Percentiles rank a stretch among this genome's conserved stretches.
Conservation (phyloP, 306 rosid genomes). For the Coriaria nepalensis region DNA sequence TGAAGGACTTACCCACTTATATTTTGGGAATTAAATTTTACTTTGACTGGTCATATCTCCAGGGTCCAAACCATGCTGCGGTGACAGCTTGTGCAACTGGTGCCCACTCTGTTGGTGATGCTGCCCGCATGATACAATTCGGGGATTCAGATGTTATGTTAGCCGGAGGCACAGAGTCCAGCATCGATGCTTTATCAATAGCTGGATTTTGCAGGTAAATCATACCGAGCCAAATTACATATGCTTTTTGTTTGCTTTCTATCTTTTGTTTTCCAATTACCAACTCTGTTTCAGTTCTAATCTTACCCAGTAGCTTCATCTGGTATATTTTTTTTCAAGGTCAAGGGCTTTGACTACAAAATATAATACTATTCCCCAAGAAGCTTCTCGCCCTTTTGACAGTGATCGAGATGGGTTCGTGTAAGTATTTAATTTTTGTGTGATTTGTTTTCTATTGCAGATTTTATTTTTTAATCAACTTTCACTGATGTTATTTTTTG, state of each 20-base stretch:
- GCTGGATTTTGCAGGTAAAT: constrained; percentile 79
- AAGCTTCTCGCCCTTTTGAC: constrained; percentile 84
- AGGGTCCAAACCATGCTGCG: constrained; percentile 94
- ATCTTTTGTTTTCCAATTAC: too few relatives aligned
- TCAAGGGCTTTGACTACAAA: constrained; percentile 71
- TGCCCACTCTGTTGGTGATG: constrained; percentile 91
- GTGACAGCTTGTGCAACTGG: constrained; percentile 98
- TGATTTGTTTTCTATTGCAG: not conserved
- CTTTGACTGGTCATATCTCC: not conserved
- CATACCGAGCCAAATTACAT: too few relatives aligned
- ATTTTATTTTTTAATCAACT: constrained; percentile 9
- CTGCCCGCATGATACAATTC: constrained; percentile 90
- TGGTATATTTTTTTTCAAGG: constrained; percentile 39
- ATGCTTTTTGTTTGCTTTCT: too few relatives aligned
- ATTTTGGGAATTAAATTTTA: not conserved
- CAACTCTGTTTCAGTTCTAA: too few relatives aligned
- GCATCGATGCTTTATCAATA: constrained; percentile 90
- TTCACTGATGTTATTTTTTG: constrained; percentile 16
- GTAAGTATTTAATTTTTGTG: constrained; percentile 34
- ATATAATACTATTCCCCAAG: constrained; percentile 67
- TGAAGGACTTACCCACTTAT: not conserved
- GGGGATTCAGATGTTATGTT: constrained; percentile 96
- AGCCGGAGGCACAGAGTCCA: constrained; percentile 93
- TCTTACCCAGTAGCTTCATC: too few relatives aligned
- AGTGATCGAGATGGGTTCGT: constrained; percentile 89